Base-by-base conservation (phyloP, 83 land plant genomes). In the Picea abies region DNA sequence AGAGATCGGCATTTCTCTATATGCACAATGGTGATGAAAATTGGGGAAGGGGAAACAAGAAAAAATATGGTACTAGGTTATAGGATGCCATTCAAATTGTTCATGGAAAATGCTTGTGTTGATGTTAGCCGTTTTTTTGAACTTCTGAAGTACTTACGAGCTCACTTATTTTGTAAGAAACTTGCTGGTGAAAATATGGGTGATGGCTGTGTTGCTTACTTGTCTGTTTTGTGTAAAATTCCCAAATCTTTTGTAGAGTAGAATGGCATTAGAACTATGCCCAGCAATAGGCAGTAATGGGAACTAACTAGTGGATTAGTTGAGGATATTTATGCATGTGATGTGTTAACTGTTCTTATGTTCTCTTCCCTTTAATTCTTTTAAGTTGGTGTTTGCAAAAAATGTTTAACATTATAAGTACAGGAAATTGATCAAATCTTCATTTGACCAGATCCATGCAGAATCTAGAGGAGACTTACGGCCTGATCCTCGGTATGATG, bases 401-500 rank as follows among this genome's bases (percentile, higher is more conserved):
- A 14, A 52, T 52, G 56, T 52, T n/a, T 3, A 41, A 20, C 41
- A 20, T 15, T 32, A 22, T 63, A 63, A 62, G 17, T 4, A 4
- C 41, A 70, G 77, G 23, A 39, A 23, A n/a, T 39, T 73, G 0
- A 73, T 73, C 25, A 73, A 44, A 44, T 73, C 56, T 73, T 73
- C 49, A 20, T 16, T 73, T 44, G 77, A 39, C 19, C 90, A 96
- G 99, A 86, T 92, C 76, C 91, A 66, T 60, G 89, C 98, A 80
- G 91, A 91, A 81, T 94, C 91, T 37, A 93, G 99, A 81, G 96
- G 96, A 66, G 91, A 95, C 82, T 81, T 97, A 16, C 87, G 90
- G 64, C 99, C 99, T 80, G 98, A 97, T 85, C 99, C 99, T 82
- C 90, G 91, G n/a, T 91, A 87, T 90, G 99, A 97, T 89, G 89